Base-by-base conservation (phyloP, 2,329 filamentous ascomycete species). In the Botrytis hyacinthi region DNA sequence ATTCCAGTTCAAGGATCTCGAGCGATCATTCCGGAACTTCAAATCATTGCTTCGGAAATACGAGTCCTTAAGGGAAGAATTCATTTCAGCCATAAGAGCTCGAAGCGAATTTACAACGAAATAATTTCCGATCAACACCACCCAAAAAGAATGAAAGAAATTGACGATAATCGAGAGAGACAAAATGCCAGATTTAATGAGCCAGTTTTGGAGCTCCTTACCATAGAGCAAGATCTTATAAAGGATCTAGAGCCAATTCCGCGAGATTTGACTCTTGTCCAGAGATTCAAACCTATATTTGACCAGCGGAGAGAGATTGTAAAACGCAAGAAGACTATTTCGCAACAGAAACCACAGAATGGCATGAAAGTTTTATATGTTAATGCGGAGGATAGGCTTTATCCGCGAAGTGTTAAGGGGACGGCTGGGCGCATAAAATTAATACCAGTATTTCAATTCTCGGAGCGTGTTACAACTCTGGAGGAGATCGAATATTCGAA, bases 391-490 rank as follows among this genome's bases (percentile, higher is more conserved):
- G 48, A 69, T 40, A n/a, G 26, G 9, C 18, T 57, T 14, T 69
- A 69, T 57, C 66, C 66, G 3, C 66, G 66, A 42, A 57, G 18
- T n/a, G 37, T 26, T 5, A 26, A 59, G 6, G 66, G 48, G 8
- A 32, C 16, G 37, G 37, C 35, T 26, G 66, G 66, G 22, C 66
- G 48, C 9, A 32, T 69, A 14, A 57, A 42, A 22, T 18, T 57
- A 26, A 69, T 69, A 69, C 66, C 66, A 10, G 22, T 57, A 3
- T 57, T 69, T 57, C 66, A 69, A 20, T 69, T 69, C n/a, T 29
- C 66, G 10, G 66, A 69, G 29, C 48, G 66, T 12, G 37, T 57
- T 20, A 42, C 51, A 18, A 44, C 29, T 69, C 14, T 12, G 2
- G 6, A 42, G 29, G 48, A 69, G n/a, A 69, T 69, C 48, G 14